phyloP scores from a whole-genome alignment of 1,139 yeast species.

The Pichia sp. region DNA sequence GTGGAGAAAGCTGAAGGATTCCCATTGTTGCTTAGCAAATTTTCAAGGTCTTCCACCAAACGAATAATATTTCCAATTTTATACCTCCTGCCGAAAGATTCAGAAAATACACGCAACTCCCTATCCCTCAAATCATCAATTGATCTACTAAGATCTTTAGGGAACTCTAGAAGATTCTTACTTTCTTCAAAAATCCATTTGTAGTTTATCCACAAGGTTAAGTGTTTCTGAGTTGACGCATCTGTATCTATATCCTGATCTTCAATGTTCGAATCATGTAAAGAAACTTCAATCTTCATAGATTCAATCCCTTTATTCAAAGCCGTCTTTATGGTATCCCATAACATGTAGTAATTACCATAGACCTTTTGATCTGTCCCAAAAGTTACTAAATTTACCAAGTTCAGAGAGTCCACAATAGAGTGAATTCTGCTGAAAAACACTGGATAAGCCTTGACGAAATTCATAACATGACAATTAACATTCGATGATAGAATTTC shows the following conservation, averaged over 20 bases:
- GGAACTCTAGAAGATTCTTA: constrained; percentile 23
- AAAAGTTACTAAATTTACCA: constrained; percentile 15
- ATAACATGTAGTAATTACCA: constrained; percentile 23
- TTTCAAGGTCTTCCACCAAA: constrained; percentile 62
- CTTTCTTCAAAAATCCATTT: constrained; percentile 30
- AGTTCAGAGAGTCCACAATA: constrained; percentile 23
- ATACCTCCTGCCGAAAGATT: constrained; percentile 23
- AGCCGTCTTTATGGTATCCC: constrained; percentile 21
- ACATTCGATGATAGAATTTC: constrained; percentile 41
- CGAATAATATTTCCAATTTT: constrained; percentile 58
- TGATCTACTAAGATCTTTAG: constrained; percentile 21
- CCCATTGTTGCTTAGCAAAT: constrained; percentile 39
- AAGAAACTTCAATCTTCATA: constrained; percentile 17
- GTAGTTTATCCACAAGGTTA: constrained; percentile 28
- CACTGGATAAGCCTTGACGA: constrained; percentile 42
- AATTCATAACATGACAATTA: constrained; percentile 37
- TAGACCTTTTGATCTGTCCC: constrained; percentile 19
- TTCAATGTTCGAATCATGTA: constrained; percentile 7
- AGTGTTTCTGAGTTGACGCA: constrained; percentile 18
- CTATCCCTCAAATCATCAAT: constrained; percentile 26
- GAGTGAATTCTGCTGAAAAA: constrained; percentile 39
- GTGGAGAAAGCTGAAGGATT: constrained; percentile 60
- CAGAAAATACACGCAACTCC: constrained; percentile 24
- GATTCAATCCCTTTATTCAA: constrained; percentile 14
- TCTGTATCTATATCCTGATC: constrained; percentile 12